A percentile compares a stretch with the other conserved stretches of the same genome.
Evolutionary conservation across 257 asterid species (phyloP).

Genomic region (Salvia hispanica): DNA sequence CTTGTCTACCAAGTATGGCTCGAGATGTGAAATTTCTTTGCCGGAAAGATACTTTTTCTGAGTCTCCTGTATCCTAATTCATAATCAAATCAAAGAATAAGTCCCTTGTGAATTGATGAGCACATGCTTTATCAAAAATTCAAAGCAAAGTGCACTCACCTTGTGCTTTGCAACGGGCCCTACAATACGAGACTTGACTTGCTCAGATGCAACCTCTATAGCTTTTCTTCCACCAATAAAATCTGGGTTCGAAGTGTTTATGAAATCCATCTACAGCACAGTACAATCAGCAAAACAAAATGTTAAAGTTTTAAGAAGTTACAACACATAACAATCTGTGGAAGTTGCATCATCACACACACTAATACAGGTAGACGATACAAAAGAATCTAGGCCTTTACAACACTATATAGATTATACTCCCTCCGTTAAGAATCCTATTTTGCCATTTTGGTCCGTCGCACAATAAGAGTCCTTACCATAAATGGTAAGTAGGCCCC

Average conservation of each 20-base stretch:
- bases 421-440: too few species aligned
- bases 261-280: slow-evolving; percentile 73
- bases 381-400: neutral
- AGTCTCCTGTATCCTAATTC: slow-evolving; percentile 63
- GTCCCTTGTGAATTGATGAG: slow-evolving; percentile 14
- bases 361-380: neutral
- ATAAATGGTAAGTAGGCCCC: too few species aligned
- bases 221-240: slow-evolving; percentile 94
- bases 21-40: slow-evolving; percentile 71
- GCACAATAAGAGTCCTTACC: too few species aligned
- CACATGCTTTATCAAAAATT: slow-evolving; percentile 1
- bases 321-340: neutral
- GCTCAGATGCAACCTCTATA: slow-evolving; percentile 69
- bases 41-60: slow-evolving; percentile 57
- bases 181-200: slow-evolving; percentile 52
- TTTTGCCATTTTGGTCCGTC: too few species aligned
- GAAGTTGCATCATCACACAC: neutral
- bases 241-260: slow-evolving; percentile 89
- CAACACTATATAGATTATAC: too few species aligned
- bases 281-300: slow-evolving; percentile 10
- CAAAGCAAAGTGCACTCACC: slow-evolving; percentile 43
- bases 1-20: slow-evolving; percentile 56
- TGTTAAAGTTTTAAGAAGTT: slow-evolving; percentile 6
- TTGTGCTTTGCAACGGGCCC: slow-evolving; percentile 55
- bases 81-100: slow-evolving; percentile 27